phyloP scores from a whole-genome alignment of 176 grass and related monocot genomes.

The Juncus effusus region DNA sequence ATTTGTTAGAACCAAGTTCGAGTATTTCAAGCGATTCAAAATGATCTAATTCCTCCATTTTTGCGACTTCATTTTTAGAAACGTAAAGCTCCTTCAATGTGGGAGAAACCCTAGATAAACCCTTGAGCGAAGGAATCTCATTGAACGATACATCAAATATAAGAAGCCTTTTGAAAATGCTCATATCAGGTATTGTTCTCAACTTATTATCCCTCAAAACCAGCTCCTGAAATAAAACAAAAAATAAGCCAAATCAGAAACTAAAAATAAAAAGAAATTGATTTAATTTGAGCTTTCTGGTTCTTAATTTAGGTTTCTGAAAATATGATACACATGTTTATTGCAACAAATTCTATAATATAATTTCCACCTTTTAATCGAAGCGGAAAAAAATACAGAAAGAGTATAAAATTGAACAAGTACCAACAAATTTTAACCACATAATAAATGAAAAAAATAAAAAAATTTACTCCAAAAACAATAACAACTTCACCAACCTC shows the following conservation, averaged over 20 bases:
- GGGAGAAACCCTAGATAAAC: conserved; percentile 61
- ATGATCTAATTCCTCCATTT: conserved; percentile 88
- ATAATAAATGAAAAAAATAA: conserved; percentile 12
- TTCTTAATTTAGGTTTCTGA: not conserved
- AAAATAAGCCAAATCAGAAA: not conserved
- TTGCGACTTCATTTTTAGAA: conserved; percentile 88
- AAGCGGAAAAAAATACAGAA: not conserved
- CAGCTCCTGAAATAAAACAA: conserved; percentile 59
- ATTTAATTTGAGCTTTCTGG: not conserved
- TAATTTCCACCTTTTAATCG: not conserved
- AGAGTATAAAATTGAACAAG: not conserved
- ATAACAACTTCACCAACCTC: conserved; percentile 39
- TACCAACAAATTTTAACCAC: not conserved
- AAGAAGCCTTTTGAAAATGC: conserved; percentile 74
- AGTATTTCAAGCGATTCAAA: conserved; percentile 72
- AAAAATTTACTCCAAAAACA: not conserved
- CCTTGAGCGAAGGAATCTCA: conserved; percentile 80
- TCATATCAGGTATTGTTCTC: conserved; percentile 61
- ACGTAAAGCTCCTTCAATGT: conserved; percentile 89
- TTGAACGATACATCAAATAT: conserved; percentile 99
- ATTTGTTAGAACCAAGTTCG: conserved; percentile 95
- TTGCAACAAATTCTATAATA: not conserved
- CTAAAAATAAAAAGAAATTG: conserved; percentile 9
- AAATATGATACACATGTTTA: not conserved
- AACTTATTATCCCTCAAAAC: conserved; percentile 94